Percentiles rank a stretch among this genome's conserved stretches.
Evolutionary conservation across 2,329 filamentous ascomycete species (phyloP).

Genomic region (Trichoderma semiorbis): DNA sequence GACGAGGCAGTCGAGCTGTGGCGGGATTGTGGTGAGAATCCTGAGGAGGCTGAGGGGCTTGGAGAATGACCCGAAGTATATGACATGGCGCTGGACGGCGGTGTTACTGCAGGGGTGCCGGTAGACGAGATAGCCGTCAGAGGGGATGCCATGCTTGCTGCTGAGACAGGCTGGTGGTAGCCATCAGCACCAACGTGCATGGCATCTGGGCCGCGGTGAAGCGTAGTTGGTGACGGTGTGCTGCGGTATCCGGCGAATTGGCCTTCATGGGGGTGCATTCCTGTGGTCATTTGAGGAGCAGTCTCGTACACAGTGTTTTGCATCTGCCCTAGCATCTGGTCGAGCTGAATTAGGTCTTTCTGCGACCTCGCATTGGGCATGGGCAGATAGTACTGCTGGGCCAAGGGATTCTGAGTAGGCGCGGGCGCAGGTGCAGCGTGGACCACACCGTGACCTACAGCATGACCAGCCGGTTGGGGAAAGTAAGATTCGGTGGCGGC

Average conservation of each 20-base stretch:
- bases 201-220: constrained; percentile 36
- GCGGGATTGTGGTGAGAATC: constrained; percentile 64
- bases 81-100: constrained; percentile 70
- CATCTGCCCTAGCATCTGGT: constrained; percentile 93
- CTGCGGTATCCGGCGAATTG: constrained; percentile 55
- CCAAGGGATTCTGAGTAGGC: constrained; percentile 54
- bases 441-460: constrained; percentile 43
- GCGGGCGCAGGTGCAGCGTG: constrained; percentile 40
- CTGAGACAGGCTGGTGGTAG: constrained; percentile 40
- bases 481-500: constrained; percentile 48
- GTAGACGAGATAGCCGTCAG: constrained; percentile 56
- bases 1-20: constrained; percentile 57
- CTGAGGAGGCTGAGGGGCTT: constrained; percentile 61
- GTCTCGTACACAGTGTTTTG: constrained; percentile 95
- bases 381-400: constrained; percentile 80
- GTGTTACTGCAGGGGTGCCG: constrained; percentile 73
- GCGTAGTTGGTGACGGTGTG: constrained; percentile 50
- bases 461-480: constrained; percentile 38
- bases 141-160: constrained; percentile 60
- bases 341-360: constrained; percentile 88
- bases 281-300: constrained; percentile 75
- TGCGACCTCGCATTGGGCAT: constrained; percentile 89
- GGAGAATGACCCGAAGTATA: constrained; percentile 77
- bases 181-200: constrained; percentile 35
- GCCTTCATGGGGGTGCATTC: constrained; percentile 72